Evolutionary conservation across 495 filamentous ascomycete species (phyloP), one percentile per base, ranked within the genome.

Genomic region (Talaromyces wortmannii): DNA sequence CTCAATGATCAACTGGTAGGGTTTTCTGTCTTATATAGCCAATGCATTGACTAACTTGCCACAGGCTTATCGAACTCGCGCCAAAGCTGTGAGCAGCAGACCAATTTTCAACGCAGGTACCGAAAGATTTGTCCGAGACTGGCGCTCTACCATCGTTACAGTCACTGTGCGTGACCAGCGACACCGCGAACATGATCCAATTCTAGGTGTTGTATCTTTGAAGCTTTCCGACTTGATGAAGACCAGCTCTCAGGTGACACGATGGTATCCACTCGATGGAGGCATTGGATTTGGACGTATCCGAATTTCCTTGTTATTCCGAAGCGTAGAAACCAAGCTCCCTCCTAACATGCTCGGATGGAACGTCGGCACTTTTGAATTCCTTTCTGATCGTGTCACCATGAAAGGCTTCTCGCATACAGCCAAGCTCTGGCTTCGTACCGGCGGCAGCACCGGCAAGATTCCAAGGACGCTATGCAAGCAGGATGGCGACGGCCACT

Each of bases 101-200:
- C 92, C 92, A 8, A 96, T 97, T 58, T 97, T 95, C 75, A 95
- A 97, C 60, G 92, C 92, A 12, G 92, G 92, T 36, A 96, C 91
- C 6, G 92, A 97, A 64, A 81, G 89, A 3, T 97, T 97, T 61
- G 78, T 97, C n/a, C 84, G 92, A 11, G 92, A 97, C 66, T 97
- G 92, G 92, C 79, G 91, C 47, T 91, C 87, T 33, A 79, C 83
- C 32, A 85, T 96, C 48, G 81, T 96, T 36, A 96, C 91, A 0
- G 78, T 96, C 50, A 89, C 88, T 12, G 90, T 96, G 31, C 83
- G 92, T 11, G 92, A 97, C 67, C 82, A 86, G 50, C 83, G 92
- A 13, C 87, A 96, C 61, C 81, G 92, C 43, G 84, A 97, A 69
- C 92, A 97, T 59, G 92, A 97, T 58, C 92, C 92, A 12, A 90